These are phyloP conservation scores for Mycena venus DNA, from an alignment of 768 basidiomycete species.

Conservation along the genomic window DNA sequence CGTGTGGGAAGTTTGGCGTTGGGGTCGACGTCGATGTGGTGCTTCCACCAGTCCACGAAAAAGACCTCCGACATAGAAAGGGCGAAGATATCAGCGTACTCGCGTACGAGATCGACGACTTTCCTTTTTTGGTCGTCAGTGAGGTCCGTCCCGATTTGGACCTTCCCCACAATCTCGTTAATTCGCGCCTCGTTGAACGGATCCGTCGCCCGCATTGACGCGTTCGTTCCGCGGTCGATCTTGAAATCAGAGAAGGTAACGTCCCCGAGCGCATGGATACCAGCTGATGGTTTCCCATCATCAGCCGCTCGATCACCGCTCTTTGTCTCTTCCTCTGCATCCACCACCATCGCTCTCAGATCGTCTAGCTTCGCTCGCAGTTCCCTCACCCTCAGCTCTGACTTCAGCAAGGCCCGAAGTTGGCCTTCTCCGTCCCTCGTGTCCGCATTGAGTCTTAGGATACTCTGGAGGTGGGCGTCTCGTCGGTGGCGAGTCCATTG, in stretches of 20 bases:
- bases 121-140: conserved; percentile 14
- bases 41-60: conserved; percentile 22
- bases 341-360: conserved; percentile 20
- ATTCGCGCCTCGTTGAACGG: conserved; percentile 39
- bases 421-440: neutral
- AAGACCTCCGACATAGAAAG: conserved; percentile 53
- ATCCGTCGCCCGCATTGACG: conserved; percentile 20
- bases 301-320: too few species aligned
- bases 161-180: conserved; percentile 23
- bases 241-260: neutral
- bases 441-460: neutral
- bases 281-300: neutral
- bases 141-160: conserved; percentile 39
- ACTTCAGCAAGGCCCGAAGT: neutral
- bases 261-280: neutral
- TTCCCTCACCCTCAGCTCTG: conserved; percentile 1
- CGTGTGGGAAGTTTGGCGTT: neutral
- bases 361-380: conserved; percentile 17
- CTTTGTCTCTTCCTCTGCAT: neutral
- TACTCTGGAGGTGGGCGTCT: neutral
- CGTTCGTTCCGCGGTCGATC: conserved; percentile 15
- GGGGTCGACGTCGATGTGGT: conserved; percentile 11
- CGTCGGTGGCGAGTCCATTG: neutral
- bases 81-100: conserved; percentile 36
- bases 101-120: neutral